A percentile compares a stretch with the other conserved stretches of the same genome.
Evolutionary conservation across 768 basidiomycete genomes (phyloP).

Genomic region (Boletus rex-veris): DNA sequence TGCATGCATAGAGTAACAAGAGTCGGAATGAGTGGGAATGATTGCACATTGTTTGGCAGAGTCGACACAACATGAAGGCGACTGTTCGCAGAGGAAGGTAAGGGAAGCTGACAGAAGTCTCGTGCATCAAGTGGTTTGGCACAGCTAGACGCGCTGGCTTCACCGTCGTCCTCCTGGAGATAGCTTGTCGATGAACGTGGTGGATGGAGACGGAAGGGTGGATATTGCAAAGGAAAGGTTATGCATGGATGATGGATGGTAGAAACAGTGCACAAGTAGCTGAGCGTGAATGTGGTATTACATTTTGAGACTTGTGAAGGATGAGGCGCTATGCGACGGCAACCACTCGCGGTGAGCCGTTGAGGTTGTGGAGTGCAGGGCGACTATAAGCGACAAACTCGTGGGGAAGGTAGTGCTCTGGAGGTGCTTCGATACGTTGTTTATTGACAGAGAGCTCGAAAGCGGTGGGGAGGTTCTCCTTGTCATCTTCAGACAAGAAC

Average conservation of each 20-base stretch:
- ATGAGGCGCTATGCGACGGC: conserved; percentile 55
- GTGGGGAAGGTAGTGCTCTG: conserved; percentile 77
- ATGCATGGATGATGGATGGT: conserved; percentile 65
- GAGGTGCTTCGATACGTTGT: conserved; percentile 59
- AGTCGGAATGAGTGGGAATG: conserved; percentile 40
- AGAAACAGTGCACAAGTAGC: conserved; percentile 62
- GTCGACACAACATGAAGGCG: conserved; percentile 13
- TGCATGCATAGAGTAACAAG: conserved; percentile 57
- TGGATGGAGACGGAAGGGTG: conserved; percentile 40
- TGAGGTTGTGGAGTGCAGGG: conserved; percentile 74
- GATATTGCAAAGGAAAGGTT: conserved; percentile 61
- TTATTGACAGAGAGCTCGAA: conserved; percentile 76
- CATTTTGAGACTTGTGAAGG: conserved; percentile 67
- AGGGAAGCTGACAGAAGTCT: conserved; percentile 8
- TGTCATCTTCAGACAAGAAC: conserved; percentile 65
- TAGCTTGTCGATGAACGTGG: conserved; percentile 48
- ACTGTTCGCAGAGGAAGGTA: conserved; percentile 11
- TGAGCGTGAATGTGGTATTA: conserved; percentile 62
- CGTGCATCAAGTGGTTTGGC: conserved; percentile 21
- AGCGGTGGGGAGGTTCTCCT: conserved; percentile 71
- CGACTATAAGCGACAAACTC: conserved; percentile 80
- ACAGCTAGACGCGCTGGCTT: conserved; percentile 13
- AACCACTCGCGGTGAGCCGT: conserved; percentile 52
- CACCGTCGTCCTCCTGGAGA: conserved; percentile 30
- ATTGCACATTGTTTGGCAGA: conserved; percentile 31